A percentile compares a stretch with the other conserved stretches of the same genome.
Evolutionary conservation across 192 early-diverging fungal genomes (phyloP).

Genomic region (Coemansia sp.): DNA sequence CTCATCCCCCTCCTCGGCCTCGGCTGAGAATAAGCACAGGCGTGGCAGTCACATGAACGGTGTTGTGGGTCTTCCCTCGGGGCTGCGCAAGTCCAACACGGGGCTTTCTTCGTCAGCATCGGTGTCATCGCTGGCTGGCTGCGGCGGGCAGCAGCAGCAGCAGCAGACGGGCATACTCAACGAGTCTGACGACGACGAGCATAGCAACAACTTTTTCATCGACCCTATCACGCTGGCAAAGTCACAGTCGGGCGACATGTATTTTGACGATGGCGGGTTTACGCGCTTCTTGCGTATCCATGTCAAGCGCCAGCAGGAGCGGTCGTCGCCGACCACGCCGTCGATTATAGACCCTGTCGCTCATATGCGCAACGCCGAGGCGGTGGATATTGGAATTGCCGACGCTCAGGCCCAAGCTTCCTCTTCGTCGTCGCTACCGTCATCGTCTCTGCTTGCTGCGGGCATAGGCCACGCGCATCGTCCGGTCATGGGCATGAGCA

Average conservation of each 20-base stretch:
- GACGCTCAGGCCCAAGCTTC: constrained; percentile 1
- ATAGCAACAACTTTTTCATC: constrained; percentile 53
- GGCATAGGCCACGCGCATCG: not conserved
- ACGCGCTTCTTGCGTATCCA: constrained; percentile 56
- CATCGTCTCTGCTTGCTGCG: not conserved
- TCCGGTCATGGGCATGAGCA: not conserved
- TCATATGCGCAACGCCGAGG: constrained; percentile 18
- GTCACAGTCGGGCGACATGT: constrained; percentile 37
- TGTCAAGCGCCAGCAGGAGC: constrained; percentile 48
- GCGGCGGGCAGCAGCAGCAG: no score
- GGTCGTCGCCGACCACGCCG: constrained; percentile 13
- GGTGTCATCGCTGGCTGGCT: not conserved
- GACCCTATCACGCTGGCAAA: constrained; percentile 44
- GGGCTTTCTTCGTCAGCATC: not conserved
- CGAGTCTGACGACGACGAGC: constrained; percentile 58
- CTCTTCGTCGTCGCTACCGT: not conserved
- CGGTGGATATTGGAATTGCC: constrained; percentile 20
- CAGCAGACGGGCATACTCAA: constrained; percentile 30
- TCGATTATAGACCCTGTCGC: constrained; percentile 5
- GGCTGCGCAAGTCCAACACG: constrained; percentile 4
- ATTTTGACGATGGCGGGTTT: constrained; percentile 57
- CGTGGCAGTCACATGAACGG: not conserved
- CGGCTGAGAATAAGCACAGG: constrained; percentile 3
- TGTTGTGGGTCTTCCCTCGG: not conserved
- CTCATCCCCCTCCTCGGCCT: not conserved